These are phyloP conservation scores for Breynia disticha DNA, from an alignment of 441 rosid species.

Conservation along the genomic window DNA sequence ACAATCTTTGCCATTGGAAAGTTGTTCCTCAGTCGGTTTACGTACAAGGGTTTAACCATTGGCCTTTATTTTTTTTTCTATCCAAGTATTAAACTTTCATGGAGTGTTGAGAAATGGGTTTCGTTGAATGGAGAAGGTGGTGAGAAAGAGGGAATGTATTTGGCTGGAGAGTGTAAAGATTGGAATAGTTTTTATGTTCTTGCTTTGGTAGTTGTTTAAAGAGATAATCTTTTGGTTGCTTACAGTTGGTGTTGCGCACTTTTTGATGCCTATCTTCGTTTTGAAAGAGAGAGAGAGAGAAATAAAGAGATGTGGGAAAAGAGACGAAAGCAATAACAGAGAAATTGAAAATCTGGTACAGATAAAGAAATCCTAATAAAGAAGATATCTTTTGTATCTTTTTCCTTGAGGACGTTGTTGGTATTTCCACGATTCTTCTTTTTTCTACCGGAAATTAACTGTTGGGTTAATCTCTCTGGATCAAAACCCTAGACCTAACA, in stretches of 20 bases:
- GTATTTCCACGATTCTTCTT: too few species aligned
- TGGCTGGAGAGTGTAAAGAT: too few species aligned
- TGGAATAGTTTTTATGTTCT: too few species aligned
- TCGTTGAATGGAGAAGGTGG: too few species aligned
- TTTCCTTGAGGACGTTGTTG: too few species aligned
- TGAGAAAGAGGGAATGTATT: neutral
- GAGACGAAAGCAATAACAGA: neutral
- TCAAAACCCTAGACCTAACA: too few species aligned
- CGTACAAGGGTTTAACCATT: constrained; percentile 23
- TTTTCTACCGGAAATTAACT: too few species aligned
- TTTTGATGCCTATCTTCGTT: neutral
- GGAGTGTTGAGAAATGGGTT: neutral
- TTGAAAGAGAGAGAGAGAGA: neutral
- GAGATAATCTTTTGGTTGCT: constrained; percentile 3
- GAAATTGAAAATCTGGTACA: neutral
- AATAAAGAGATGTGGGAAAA: neutral
- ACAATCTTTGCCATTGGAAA: constrained; percentile 16
- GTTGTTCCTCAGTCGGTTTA: constrained; percentile 15
- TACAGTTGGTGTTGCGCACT: constrained; percentile 7
- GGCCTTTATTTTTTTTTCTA: too few species aligned
- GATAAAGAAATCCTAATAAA: neutral
- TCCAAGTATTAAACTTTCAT: neutral
- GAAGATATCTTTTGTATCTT: too few species aligned
- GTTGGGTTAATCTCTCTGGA: too few species aligned
- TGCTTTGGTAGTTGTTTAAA: too few species aligned